phyloP scores from a whole-genome alignment of 805 yeast species.

The Barnettozyma sp. region DNA sequence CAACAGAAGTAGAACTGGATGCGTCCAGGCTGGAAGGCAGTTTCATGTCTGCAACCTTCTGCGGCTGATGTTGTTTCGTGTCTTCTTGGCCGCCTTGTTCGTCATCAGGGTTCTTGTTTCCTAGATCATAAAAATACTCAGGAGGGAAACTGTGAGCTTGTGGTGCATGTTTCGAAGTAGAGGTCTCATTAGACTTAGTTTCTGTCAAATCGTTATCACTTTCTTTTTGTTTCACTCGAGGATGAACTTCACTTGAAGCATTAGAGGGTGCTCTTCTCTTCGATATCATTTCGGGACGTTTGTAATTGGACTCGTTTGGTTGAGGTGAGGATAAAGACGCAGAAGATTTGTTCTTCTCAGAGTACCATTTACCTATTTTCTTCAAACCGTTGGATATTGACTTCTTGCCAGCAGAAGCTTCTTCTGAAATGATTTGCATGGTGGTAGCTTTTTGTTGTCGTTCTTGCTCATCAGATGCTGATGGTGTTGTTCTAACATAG shows the following conservation, averaged over 20 bases:
- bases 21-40: constrained; percentile 13
- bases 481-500: constrained; percentile 13
- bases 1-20: constrained; percentile 5
- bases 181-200: constrained; percentile 5
- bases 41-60: constrained; percentile 21
- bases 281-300: constrained; percentile 64
- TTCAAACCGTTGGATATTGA: constrained; percentile 41
- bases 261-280: constrained; percentile 39
- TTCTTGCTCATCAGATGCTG: constrained; percentile 2
- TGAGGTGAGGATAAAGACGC: not conserved
- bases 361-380: constrained; percentile 67
- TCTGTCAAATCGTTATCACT: constrained; percentile 11
- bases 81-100: constrained; percentile 2
- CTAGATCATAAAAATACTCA: constrained; percentile 20
- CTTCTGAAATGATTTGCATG: constrained; percentile 20
- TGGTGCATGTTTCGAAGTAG: constrained; percentile 18
- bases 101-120: constrained; percentile 13
- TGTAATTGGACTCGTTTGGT: constrained; percentile 21
- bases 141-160: constrained; percentile 25
- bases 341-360: constrained; percentile 34
- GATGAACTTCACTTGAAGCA: constrained; percentile 5
- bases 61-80: constrained; percentile 15
- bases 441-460: constrained; percentile 8
- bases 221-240: not conserved
- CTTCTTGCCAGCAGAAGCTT: constrained; percentile 28